A percentile compares a stretch with the other conserved stretches of the same genome.
These are phyloP conservation scores for Ceratobasidium sp. DNA, from an alignment of 1,284 basidiomycete genomes.

Conservation along the genomic window DNA sequence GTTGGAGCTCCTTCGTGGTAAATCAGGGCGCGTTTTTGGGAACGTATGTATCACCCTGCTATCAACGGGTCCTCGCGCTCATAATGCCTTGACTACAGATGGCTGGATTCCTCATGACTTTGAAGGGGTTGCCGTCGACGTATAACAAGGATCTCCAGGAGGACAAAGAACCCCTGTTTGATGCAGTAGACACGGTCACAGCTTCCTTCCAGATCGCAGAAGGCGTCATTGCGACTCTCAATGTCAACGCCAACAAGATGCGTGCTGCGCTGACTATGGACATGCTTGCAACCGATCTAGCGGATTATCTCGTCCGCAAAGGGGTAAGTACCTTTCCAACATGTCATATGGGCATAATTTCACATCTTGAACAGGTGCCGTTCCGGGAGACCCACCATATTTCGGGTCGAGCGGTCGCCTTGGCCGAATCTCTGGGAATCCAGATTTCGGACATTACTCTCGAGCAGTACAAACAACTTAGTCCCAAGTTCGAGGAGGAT, in stretches of 20 bases:
- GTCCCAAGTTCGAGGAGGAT: constrained; percentile 84
- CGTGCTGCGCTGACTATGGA: constrained; percentile 91
- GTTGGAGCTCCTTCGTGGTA: constrained; percentile 92
- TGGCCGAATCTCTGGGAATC: constrained; percentile 86
- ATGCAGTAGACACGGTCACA: constrained; percentile 90
- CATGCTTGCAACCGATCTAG: constrained; percentile 96
- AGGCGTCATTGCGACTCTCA: constrained; percentile 91
- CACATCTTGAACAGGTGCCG: constrained; percentile 63
- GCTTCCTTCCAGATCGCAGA: constrained; percentile 93
- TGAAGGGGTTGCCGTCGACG: constrained; percentile 97
- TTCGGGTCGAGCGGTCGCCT: constrained; percentile 93
- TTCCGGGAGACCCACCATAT: constrained; percentile 99
- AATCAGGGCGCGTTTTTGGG: constrained; percentile 94
- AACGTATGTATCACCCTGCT: constrained; percentile 65
- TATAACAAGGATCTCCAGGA: constrained; percentile 99
- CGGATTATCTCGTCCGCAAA: constrained; percentile 98
- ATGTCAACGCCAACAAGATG: constrained; percentile 92
- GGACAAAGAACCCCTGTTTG: constrained; percentile 98
- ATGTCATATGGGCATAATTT: constrained; percentile 7
- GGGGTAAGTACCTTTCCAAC: constrained; percentile 69
- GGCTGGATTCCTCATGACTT: constrained; percentile 98
- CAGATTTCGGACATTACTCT: constrained; percentile 85
- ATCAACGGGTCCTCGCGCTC: neutral
- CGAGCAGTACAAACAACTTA: constrained; percentile 80
- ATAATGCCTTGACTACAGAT: constrained; percentile 67